A percentile compares a stretch with the other conserved stretches of the same genome.
Conservation (phyloP, 371 early-diverging fungal species). For the Zancudomyces culisetae region DNA sequence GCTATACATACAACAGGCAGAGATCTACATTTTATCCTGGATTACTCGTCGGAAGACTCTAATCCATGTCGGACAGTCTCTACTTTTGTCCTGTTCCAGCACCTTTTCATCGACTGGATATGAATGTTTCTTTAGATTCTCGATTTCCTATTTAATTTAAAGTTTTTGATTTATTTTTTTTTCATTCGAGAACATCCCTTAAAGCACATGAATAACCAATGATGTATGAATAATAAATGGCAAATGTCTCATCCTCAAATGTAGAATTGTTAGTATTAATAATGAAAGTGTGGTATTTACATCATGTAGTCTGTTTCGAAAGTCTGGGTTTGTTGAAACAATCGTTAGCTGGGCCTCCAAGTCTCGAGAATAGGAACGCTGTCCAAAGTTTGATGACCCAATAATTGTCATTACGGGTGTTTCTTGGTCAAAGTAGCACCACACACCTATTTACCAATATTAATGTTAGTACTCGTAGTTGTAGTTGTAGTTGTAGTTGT, state of each 20-base stretch:
- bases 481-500: no score
- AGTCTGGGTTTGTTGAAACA: constrained; percentile 32
- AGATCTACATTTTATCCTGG: background rate
- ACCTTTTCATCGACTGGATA: background rate
- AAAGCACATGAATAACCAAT: no score
- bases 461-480: no score
- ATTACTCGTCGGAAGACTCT: background rate
- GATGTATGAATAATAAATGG: no score
- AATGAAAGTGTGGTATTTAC: constrained; percentile 17
- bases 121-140: background rate
- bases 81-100: background rate
- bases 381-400: constrained; percentile 85
- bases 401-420: constrained; percentile 52
- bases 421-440: constrained; percentile 26
- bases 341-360: constrained; percentile 71
- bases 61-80: background rate
- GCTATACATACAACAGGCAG: no score
- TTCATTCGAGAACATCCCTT: no score
- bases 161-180: no score
- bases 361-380: constrained; percentile 72
- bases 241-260: no score
- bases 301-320: constrained; percentile 37
- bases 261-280: background rate
- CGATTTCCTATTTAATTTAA: background rate
- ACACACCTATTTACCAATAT: no score